Conservation (phyloP, 2,329 filamentous ascomycete species). For the Aspergillus intermedius region DNA sequence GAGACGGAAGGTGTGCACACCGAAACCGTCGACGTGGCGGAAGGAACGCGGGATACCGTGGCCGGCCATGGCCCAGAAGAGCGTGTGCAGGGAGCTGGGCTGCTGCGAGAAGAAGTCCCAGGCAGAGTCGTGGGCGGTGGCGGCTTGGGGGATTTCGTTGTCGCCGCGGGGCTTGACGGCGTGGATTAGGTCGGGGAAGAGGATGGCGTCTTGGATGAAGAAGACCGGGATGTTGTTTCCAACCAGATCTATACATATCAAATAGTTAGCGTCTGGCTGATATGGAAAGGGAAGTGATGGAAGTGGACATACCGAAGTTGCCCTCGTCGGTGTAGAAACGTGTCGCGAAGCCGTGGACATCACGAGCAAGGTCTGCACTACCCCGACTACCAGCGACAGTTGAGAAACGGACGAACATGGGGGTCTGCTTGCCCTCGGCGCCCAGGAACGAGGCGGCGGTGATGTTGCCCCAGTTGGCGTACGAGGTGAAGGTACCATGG, state of each 20-base stretch:
- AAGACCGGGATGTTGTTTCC: slow-evolving; percentile 39
- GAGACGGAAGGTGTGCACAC: slow-evolving; percentile 35
- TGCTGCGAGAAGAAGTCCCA: slow-evolving; percentile 38
- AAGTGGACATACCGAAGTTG: slow-evolving; percentile 45
- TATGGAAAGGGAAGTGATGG: background rate
- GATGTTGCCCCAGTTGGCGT: slow-evolving; percentile 60
- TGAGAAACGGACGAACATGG: slow-evolving; percentile 65
- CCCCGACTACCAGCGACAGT: slow-evolving; percentile 65
- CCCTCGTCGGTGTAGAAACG: slow-evolving; percentile 67
- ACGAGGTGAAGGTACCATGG: slow-evolving; percentile 64
- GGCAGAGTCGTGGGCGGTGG: slow-evolving; percentile 48
- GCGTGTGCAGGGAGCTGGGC: slow-evolving; percentile 42
- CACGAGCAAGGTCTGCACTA: slow-evolving; percentile 62
- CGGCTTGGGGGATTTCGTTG: slow-evolving; percentile 46
- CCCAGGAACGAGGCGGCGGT: slow-evolving; percentile 61
- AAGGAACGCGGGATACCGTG: slow-evolving; percentile 37
- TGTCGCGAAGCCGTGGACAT: slow-evolving; percentile 67
- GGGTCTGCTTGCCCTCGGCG: slow-evolving; percentile 53
- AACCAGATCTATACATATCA: slow-evolving; percentile 21
- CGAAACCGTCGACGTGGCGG: slow-evolving; percentile 35
- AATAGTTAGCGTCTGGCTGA: slow-evolving; percentile 3
- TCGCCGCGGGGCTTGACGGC: slow-evolving; percentile 36
- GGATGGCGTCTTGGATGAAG: slow-evolving; percentile 39
- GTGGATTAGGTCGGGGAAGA: slow-evolving; percentile 39
- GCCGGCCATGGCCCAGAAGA: slow-evolving; percentile 37